These are phyloP conservation scores for Didymella segeticola DNA, from an alignment of 2,329 filamentous ascomycete genomes.

Conservation along the genomic window DNA sequence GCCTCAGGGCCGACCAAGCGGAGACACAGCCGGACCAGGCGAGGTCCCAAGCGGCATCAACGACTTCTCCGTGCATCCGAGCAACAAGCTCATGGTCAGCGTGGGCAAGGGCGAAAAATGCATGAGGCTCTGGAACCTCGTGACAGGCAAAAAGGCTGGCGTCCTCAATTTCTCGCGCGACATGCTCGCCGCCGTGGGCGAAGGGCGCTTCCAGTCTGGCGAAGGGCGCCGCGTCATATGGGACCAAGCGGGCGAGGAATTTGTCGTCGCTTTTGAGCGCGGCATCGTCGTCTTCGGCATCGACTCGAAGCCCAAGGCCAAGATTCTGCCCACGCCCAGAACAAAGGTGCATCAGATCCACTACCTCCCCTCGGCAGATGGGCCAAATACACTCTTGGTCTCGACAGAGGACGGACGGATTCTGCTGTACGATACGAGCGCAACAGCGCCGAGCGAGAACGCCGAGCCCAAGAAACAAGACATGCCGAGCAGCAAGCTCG, in stretches of 20 bases:
- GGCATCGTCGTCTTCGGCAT: slow-evolving; percentile 86
- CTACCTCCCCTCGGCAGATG: slow-evolving; percentile 66
- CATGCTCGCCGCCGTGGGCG: slow-evolving; percentile 76
- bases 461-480: slow-evolving; percentile 50
- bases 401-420: slow-evolving; percentile 92
- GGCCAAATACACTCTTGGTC: slow-evolving; percentile 69
- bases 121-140: slow-evolving; percentile 95
- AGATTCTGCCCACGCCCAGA: slow-evolving; percentile 69
- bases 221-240: slow-evolving; percentile 85
- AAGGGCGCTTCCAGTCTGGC: slow-evolving; percentile 77
- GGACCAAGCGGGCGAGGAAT: slow-evolving; percentile 79
- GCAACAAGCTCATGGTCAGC: slow-evolving; percentile 94
- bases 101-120: slow-evolving; percentile 88
- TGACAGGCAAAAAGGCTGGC: slow-evolving; percentile 94
- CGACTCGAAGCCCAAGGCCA: slow-evolving; percentile 81
- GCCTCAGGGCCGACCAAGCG: slow-evolving; percentile 78
- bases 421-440: slow-evolving; percentile 77
- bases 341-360: slow-evolving; percentile 85
- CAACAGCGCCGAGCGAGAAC: slow-evolving; percentile 50
- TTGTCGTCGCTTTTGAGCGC: slow-evolving; percentile 86
- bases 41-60: slow-evolving; percentile 88
- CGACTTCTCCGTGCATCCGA: slow-evolving; percentile 93
- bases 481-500: slow-evolving; percentile 64
- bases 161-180: slow-evolving; percentile 83
- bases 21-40: slow-evolving; percentile 85